Percentiles rank a stretch among this genome's conserved stretches.
Conservation (phyloP, 2,329 filamentous ascomycete genomes). For the Gliomastix tumulicola region DNA sequence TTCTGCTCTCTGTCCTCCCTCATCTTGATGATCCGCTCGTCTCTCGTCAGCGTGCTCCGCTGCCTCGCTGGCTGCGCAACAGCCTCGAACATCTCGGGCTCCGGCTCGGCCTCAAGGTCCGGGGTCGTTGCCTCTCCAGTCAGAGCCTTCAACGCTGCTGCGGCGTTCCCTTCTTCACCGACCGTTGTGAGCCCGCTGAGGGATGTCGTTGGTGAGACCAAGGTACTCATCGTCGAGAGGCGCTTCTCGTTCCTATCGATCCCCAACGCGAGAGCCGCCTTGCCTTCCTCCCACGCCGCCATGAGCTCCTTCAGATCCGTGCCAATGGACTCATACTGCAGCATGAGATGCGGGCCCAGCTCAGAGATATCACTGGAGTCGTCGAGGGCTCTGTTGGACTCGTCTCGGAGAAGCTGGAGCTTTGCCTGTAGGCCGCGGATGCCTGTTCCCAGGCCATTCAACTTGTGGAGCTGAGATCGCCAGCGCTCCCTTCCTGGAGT, state of each 20-base stretch:
- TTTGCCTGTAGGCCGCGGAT: slow-evolving; percentile 92
- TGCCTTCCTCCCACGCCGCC: slow-evolving; percentile 82
- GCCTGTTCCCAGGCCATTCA: slow-evolving; percentile 81
- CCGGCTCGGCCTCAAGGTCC: slow-evolving; percentile 52
- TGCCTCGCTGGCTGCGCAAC: slow-evolving; percentile 68
- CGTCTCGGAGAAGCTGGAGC: slow-evolving; percentile 83
- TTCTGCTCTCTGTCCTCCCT: slow-evolving; percentile 77
- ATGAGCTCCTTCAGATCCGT: slow-evolving; percentile 74
- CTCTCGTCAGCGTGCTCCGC: slow-evolving; percentile 66
- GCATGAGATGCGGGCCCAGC: slow-evolving; percentile 70
- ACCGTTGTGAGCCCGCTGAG: slow-evolving; percentile 62
- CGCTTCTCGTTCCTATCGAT: slow-evolving; percentile 75
- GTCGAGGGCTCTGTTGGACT: slow-evolving; percentile 74
- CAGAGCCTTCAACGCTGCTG: slow-evolving; percentile 66
- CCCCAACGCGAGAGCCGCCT: slow-evolving; percentile 71
- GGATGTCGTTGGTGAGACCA: slow-evolving; percentile 53
- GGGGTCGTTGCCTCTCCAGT: slow-evolving; percentile 62
- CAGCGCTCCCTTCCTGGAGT: slow-evolving; percentile 77
- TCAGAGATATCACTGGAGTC: slow-evolving; percentile 66
- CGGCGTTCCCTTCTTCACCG: slow-evolving; percentile 38
- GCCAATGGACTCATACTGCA: slow-evolving; percentile 93
- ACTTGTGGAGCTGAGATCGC: slow-evolving; percentile 79
- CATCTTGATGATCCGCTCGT: slow-evolving; percentile 83
- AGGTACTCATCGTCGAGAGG: slow-evolving; percentile 53
- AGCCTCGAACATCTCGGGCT: slow-evolving; percentile 84